phyloP scores from a whole-genome alignment of 2,329 filamentous ascomycete genomes.

The Chaetomiaceae sp. region DNA sequence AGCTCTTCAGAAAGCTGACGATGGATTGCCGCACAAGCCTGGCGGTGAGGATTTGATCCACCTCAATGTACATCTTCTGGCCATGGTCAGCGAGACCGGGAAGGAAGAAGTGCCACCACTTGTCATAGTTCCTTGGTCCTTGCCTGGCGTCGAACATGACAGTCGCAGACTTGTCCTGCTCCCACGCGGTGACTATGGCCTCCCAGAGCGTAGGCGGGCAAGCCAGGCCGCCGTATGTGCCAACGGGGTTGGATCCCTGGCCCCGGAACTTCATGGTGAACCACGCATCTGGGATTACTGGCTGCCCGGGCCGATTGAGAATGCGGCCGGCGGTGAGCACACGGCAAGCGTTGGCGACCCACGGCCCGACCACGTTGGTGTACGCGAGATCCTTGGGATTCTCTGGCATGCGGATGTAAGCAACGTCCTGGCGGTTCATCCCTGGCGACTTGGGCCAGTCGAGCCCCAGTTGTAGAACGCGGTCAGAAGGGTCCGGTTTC shows the following conservation, averaged over 20 bases:
- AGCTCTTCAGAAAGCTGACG: constrained; percentile 6
- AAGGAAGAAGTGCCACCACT: constrained; percentile 17
- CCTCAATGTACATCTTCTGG: constrained; percentile 7
- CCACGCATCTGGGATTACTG: constrained; percentile 19
- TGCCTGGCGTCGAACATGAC: constrained; percentile 5
- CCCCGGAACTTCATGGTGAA: constrained; percentile 9
- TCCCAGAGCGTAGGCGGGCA: constrained; percentile 14
- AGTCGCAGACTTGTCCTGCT: neutral
- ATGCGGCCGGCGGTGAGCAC: constrained; percentile 18
- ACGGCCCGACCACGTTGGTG: constrained; percentile 14
- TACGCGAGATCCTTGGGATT: constrained; percentile 1
- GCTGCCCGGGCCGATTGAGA: constrained; percentile 16
- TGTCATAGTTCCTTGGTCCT: neutral
- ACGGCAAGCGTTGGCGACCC: constrained; percentile 16
- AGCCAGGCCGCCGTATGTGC: constrained; percentile 19
- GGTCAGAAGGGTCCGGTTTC: constrained; percentile 11
- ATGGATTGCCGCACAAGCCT: neutral
- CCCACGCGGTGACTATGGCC: neutral
- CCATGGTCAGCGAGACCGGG: constrained; percentile 8
- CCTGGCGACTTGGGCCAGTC: constrained; percentile 8
- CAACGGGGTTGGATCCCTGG: neutral
- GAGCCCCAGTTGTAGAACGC: constrained; percentile 13
- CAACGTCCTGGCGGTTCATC: constrained; percentile 21
- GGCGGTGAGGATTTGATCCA: neutral
- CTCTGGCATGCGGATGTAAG: constrained; percentile 21